These are phyloP conservation scores for Murraya koenigii DNA, from an alignment of 345 rosid genomes.

Conservation along the genomic window DNA sequence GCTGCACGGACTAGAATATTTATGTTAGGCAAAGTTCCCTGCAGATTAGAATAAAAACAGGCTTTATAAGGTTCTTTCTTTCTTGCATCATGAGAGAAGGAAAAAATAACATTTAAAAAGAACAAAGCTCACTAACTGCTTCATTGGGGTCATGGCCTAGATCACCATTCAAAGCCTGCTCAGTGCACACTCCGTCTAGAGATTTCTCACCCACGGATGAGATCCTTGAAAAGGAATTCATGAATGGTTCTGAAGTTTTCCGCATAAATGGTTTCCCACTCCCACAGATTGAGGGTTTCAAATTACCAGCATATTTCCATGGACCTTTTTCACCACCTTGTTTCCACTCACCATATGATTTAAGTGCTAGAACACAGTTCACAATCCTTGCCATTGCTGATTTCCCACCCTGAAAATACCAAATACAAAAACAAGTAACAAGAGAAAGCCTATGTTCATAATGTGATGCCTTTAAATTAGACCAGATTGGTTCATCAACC, in stretches of 20 bases:
- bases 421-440: background rate
- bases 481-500: background rate
- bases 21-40: conserved; percentile 59
- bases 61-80: background rate
- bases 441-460: background rate
- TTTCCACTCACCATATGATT: conserved; percentile 81
- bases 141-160: conserved; percentile 38
- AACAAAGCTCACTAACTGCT: conserved; percentile 50
- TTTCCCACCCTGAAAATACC: conserved; percentile 64
- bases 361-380: conserved; percentile 76
- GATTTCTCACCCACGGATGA: conserved; percentile 45
- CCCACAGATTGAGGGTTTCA: conserved; percentile 38
- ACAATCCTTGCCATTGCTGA: conserved; percentile 58
- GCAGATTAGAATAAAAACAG: conserved; percentile 15
- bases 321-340: conserved; percentile 68
- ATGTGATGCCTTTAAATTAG: background rate
- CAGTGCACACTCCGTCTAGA: conserved; percentile 31
- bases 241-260: conserved; percentile 74
- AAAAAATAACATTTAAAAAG: conserved; percentile 11
- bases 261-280: conserved; percentile 52
- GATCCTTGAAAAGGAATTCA: conserved; percentile 60
- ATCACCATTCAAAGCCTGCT: conserved; percentile 20
- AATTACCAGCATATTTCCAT: conserved; percentile 80
- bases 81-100: background rate
- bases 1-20: conserved; percentile 65